Conservation (phyloP, 2,329 filamentous ascomycete genomes). For the Leptoxyphium fumago region DNA sequence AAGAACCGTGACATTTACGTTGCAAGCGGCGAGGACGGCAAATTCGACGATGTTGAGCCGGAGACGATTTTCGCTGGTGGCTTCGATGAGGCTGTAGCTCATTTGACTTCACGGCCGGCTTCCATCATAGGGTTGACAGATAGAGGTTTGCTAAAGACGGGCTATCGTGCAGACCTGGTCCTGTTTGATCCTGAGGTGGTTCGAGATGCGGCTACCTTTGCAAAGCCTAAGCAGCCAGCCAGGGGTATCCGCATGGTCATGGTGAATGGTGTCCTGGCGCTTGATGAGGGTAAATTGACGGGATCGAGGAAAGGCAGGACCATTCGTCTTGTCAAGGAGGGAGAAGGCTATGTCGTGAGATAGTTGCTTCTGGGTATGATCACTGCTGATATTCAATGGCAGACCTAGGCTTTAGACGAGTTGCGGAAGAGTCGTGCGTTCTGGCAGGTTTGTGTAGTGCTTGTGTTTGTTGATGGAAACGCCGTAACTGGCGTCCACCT, state of each 20-base stretch:
- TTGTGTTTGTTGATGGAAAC: too few species aligned
- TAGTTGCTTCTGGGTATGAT: not conserved
- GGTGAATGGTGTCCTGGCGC: slow-evolving; percentile 13
- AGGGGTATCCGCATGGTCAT: slow-evolving; percentile 12
- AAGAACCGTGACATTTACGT: slow-evolving; percentile 11
- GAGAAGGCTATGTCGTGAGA: slow-evolving; percentile 4
- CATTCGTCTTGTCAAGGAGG: slow-evolving; percentile 6
- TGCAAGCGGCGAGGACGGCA: slow-evolving; percentile 3
- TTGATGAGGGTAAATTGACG: slow-evolving; percentile 11
- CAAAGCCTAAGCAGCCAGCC: slow-evolving; percentile 12
- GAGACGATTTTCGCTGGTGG: slow-evolving; percentile 14
- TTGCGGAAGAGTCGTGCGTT: too few species aligned
- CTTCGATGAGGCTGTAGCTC: slow-evolving; percentile 14
- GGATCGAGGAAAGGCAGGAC: slow-evolving; percentile 10
- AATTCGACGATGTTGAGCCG: slow-evolving; percentile 8
- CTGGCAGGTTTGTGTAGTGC: too few species aligned
- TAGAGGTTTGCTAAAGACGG: slow-evolving; percentile 12
- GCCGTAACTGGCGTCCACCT: too few species aligned
- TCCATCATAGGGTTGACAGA: slow-evolving; percentile 9
- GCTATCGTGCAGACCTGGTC: slow-evolving; percentile 14
- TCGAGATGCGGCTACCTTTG: slow-evolving; percentile 14
- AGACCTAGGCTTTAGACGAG: too few species aligned
- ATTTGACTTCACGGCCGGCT: slow-evolving; percentile 14
- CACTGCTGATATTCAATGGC: too few species aligned
- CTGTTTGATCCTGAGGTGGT: slow-evolving; percentile 12